A percentile compares a stretch with the other conserved stretches of the same genome.
Conservation (phyloP, 2,329 filamentous ascomycete genomes). For the Alternaria sp. region DNA sequence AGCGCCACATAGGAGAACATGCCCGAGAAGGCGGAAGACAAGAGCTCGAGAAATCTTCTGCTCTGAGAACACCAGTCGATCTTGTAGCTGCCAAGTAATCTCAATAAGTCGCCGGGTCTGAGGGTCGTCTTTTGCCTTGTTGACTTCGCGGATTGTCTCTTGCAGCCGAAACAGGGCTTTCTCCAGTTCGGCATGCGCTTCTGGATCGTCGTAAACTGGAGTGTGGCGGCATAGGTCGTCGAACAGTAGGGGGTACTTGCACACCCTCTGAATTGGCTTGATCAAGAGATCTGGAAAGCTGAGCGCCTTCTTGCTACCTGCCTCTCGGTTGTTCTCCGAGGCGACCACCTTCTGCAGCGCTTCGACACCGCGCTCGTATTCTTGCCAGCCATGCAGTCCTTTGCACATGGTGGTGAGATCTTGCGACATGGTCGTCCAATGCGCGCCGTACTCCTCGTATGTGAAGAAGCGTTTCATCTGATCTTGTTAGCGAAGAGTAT, state of each 20-base stretch:
- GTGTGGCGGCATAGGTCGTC: constrained; percentile 82
- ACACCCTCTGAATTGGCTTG: constrained; percentile 94
- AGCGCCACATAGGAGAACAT: constrained; percentile 80
- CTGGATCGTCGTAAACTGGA: constrained; percentile 82
- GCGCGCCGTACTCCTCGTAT: constrained; percentile 91
- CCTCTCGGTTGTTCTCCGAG: constrained; percentile 68
- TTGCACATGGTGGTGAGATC: constrained; percentile 74
- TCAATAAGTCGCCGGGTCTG: constrained; percentile 73
- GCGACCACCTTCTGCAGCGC: constrained; percentile 76
- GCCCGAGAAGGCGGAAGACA: constrained; percentile 78
- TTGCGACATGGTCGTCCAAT: constrained; percentile 83
- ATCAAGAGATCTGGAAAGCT: constrained; percentile 87
- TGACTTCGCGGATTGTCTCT: constrained; percentile 79
- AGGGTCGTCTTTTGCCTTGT: constrained; percentile 80
- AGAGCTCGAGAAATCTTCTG: constrained; percentile 51
- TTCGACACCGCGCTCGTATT: constrained; percentile 85
- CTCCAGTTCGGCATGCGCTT: constrained; percentile 80
- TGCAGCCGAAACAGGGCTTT: constrained; percentile 74
- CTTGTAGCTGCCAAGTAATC: constrained; percentile 84
- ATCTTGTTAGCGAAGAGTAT: constrained; percentile 35
- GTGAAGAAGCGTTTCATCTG: constrained; percentile 82
- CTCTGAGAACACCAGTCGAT: constrained; percentile 76
- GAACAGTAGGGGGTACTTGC: constrained; percentile 88
- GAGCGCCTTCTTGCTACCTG: constrained; percentile 74
- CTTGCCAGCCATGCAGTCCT: constrained; percentile 74